Conservation (phyloP, 768 basidiomycete species). For the Pleurotus platypus region DNA sequence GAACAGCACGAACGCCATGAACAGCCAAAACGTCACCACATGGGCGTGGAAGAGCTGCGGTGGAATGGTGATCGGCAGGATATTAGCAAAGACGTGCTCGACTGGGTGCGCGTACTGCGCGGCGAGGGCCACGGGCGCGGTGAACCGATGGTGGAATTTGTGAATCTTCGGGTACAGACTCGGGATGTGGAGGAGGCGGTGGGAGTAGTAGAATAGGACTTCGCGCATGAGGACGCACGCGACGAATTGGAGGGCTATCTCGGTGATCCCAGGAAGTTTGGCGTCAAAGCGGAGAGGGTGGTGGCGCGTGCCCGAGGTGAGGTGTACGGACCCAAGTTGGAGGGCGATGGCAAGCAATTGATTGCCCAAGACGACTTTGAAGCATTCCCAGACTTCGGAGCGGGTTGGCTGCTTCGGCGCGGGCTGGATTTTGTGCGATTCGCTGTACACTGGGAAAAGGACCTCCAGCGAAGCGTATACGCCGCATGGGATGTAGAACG, state of each 20-base stretch:
- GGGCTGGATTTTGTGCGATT: constrained; percentile 22
- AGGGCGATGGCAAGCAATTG: constrained; percentile 18
- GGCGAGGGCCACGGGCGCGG: constrained; percentile 25
- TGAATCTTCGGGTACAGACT: constrained; percentile 22
- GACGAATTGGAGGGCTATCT: constrained; percentile 18
- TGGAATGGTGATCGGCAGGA: constrained; percentile 23
- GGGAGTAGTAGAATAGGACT: constrained; percentile 25
- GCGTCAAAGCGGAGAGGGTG: constrained; percentile 17
- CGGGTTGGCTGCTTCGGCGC: constrained; percentile 20
- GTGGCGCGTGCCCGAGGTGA: constrained; percentile 7
- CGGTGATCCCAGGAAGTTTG: constrained; percentile 13
- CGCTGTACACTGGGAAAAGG: constrained; percentile 19
- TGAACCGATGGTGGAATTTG: constrained; percentile 27
- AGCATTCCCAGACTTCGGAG: constrained; percentile 20
- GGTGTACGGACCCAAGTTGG: constrained; percentile 13
- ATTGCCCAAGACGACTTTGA: constrained; percentile 19
- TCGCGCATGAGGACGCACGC: constrained; percentile 21
- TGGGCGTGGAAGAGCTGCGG: constrained; percentile 22
- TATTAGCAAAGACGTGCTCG: constrained; percentile 25
- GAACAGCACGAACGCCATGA: constrained; percentile 19
- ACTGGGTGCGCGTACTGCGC: constrained; percentile 22
- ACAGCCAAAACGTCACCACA: constrained; percentile 23
- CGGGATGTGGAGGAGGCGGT: constrained; percentile 23
- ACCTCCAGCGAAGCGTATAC: constrained; percentile 19
- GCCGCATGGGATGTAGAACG: constrained; percentile 21